Conservation (phyloP, 148 eudicot species). For the Cornus controversa region DNA sequence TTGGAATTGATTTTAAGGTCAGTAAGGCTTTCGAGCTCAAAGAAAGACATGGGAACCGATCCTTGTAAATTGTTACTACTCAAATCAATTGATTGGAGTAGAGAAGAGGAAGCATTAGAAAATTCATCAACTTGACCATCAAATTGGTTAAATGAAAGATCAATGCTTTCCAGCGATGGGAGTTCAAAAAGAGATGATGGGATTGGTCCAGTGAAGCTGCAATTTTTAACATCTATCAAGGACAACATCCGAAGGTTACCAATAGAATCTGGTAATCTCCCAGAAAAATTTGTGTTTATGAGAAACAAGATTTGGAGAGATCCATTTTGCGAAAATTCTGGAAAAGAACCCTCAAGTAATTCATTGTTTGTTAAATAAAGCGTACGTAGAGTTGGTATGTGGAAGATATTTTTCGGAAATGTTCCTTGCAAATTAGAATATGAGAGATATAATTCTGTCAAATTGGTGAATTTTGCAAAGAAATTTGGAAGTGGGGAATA, state of each 20-base stretch:
- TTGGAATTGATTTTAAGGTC: constrained; percentile 21
- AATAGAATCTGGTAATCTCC: constrained; percentile 4
- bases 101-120: not conserved
- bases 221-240: not conserved
- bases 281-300: not conserved
- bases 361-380: not conserved
- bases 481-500: constrained; percentile 7
- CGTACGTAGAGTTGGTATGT: constrained; percentile 9
- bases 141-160: constrained; percentile 9
- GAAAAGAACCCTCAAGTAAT: constrained; percentile 18
- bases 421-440: constrained; percentile 2
- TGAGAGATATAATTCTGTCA: constrained; percentile 3
- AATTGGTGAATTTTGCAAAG: constrained; percentile 16
- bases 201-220: constrained; percentile 3
- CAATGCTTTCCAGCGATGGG: constrained; percentile 9
- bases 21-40: constrained; percentile 16
- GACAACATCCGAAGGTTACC: not conserved
- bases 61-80: constrained; percentile 27
- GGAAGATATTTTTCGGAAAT: constrained; percentile 18
- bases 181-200: constrained; percentile 17
- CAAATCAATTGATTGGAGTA: constrained; percentile 20
- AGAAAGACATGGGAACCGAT: constrained; percentile 16
- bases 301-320: constrained; percentile 19
- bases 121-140: not conserved
- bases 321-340: constrained; percentile 6